Evolutionary conservation across 2,329 filamentous ascomycete species (phyloP), one percentile per base, ranked within the genome.

Genomic region (Endoconidiophora polonica): DNA sequence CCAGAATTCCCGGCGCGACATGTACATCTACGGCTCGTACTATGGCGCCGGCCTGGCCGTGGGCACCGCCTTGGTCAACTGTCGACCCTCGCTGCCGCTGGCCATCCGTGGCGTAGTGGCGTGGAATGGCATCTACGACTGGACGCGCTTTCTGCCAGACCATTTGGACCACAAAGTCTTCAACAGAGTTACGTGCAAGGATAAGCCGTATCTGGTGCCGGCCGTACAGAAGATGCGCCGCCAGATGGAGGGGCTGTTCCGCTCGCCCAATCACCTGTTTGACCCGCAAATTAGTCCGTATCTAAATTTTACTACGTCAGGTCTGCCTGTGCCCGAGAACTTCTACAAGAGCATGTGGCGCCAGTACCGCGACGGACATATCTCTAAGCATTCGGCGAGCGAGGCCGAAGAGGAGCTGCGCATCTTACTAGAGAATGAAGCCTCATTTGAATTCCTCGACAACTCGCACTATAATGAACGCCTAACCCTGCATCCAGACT

Each of bases 121-220:
- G 5, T 72, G 72, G 60, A 76, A 81, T 55, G 77, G 75, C 40
- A 68, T 81, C 52, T 81, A 77, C 62, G 72, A 81, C 62, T 81
- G 77, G 77, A 76, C 74, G 51, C 72, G 67, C 59, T 74, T 79
- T 52, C 65, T 77, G 9, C 71, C 72, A 0, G 68, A 72, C 54
- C 72, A 77, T 52, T 66, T 64, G 5, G 60, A 68, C 54, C 68
- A 74, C 56, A 52, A 16, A 37, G 22, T 40, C 18, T 42, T 20
- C 40, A 23, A 43, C 7, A 22, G 46, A 10, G 20, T 16, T 5
- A 20, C 24, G 33, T 45, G 24, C 23, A 33, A n/a, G 10, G 23
- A 45, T 23, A 2, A 29, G 43, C 6, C 10, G 16, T 16, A 18
- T n/a, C 24, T 16, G 18, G 24, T 24, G 43, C 22, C 43, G 43